These are phyloP conservation scores for Aquilaria yunnanensis DNA, from an alignment of 345 rosid species.

Conservation along the genomic window DNA sequence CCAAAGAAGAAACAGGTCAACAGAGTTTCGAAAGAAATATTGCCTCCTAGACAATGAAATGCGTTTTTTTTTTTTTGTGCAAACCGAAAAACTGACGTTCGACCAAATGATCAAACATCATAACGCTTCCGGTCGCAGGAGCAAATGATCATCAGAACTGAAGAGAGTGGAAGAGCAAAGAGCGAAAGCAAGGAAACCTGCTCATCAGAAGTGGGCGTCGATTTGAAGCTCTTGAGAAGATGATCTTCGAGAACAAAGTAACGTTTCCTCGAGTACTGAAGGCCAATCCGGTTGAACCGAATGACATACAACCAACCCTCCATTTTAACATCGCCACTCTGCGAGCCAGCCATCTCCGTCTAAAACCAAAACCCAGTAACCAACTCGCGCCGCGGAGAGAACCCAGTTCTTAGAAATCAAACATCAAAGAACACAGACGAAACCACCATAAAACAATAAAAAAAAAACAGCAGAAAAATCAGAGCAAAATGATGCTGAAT, in stretches of 20 bases:
- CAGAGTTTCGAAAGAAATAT: no score
- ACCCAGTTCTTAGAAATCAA: not conserved
- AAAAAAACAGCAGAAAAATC: not conserved
- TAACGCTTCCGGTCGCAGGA: no score
- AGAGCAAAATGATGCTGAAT: not conserved
- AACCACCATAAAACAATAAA: not conserved
- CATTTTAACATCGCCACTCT: constrained; percentile 42
- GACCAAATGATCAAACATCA: no score
- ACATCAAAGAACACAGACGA: no score
- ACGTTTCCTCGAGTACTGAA: constrained; percentile 78
- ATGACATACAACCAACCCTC: constrained; percentile 89
- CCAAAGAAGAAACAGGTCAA: no score
- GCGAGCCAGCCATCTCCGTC: constrained; percentile 32
- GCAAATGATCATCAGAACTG: no score
- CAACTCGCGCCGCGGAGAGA: not conserved
- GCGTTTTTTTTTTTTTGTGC: no score
- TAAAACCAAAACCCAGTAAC: not conserved
- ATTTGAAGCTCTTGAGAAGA: constrained; percentile 70
- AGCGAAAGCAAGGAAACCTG: constrained; percentile 32
- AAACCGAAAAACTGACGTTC: no score
- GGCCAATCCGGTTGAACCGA: constrained; percentile 73
- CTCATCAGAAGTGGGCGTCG: constrained; percentile 41
- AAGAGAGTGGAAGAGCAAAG: not conserved
- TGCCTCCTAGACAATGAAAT: no score
- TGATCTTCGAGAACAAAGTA: constrained; percentile 70